Base-by-base conservation (phyloP, 2,329 filamentous ascomycete species). In the Phaeosphaeriaceae sp. region DNA sequence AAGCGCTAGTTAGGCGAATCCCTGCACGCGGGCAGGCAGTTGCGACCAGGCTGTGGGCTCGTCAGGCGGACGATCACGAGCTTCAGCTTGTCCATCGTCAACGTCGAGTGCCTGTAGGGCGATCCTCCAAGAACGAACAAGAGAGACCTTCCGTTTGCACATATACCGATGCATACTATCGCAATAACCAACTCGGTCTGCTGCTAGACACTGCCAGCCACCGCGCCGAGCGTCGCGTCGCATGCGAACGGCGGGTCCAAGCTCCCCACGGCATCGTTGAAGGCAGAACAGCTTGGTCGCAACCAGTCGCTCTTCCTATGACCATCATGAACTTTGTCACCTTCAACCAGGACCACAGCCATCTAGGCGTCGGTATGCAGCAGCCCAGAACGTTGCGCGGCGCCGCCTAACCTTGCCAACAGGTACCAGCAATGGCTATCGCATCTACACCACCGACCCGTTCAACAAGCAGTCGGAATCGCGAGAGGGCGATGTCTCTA, bases 261-360 rank as follows among this genome's bases (percentile, higher is more conserved):
- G 71, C 70, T 69, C 41, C 63, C 46, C 24, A 11, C 48, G 48
- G 50, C 58, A 55, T 53, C 56, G 49, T 5, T 31, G 54, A 45
- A 61, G 50, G 60, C 53, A 42, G 51, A 50, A 51, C 27, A 58
- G 27, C 46, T 48, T 48, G 53, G 36, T 48, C 46, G 41, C 46
- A n/a, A 52, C 51, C 17, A 40, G 19, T 48, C 58, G 51, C 41
- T 36, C 19, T 56, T 22, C 51, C 47, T 44, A 70, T 66, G 62
- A 56, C 88, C 49, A 67, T 68, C 45, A 92, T 98, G 83, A 99
- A 99, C 80, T 99, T 96, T 81, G 92, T 99, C 72, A 97, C 94
- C 44, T 99, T 98, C 81, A 99, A 99, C 80, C 95, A 99, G 84
- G 95, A 99, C 83, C 93, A 97, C 83, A 96, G 91, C 85, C 94